Evolutionary conservation across 768 basidiomycete genomes (phyloP).

Genomic region (Rhizopogon salebrosus): DNA sequence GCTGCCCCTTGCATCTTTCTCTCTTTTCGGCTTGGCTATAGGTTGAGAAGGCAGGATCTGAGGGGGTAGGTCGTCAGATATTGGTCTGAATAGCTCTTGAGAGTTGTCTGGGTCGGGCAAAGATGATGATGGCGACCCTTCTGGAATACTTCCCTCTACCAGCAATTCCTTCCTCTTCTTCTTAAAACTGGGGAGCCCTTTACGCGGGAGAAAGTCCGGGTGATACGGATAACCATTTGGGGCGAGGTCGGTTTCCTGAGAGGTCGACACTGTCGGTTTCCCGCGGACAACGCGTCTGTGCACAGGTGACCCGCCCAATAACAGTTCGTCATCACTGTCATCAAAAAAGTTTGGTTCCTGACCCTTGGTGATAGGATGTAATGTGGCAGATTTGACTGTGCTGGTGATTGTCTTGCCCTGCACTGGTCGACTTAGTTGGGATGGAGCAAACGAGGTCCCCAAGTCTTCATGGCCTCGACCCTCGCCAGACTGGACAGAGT

Average conservation of each 20-base stretch:
- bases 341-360: slow-evolving; percentile 2
- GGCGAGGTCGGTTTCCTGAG: slow-evolving; percentile 4
- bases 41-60: background rate
- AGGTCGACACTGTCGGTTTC: background rate
- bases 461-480: slow-evolving; percentile 22
- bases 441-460: slow-evolving; percentile 13
- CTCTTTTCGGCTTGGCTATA: background rate
- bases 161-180: slow-evolving; percentile 25
- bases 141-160: background rate
- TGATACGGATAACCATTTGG: slow-evolving; percentile 18
- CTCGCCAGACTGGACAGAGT: slow-evolving; percentile 18
- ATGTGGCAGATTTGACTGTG: slow-evolving; percentile 6
- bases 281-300: slow-evolving; percentile 10
- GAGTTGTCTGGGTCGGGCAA: slow-evolving; percentile 8
- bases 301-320: slow-evolving; percentile 10
- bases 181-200: slow-evolving; percentile 27
- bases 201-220: slow-evolving; percentile 18
- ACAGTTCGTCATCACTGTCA: slow-evolving; percentile 26
- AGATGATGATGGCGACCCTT: slow-evolving; percentile 18
- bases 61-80: slow-evolving; percentile 13
- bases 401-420: slow-evolving; percentile 3
- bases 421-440: slow-evolving; percentile 1
- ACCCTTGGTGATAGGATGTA: background rate
- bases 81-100: slow-evolving; percentile 17
- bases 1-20: background rate